Percentiles rank a stretch among this genome's conserved stretches.
phyloP scores from a whole-genome alignment of 2,329 filamentous ascomycete genomes.

The Pestalotiopsis sp. region DNA sequence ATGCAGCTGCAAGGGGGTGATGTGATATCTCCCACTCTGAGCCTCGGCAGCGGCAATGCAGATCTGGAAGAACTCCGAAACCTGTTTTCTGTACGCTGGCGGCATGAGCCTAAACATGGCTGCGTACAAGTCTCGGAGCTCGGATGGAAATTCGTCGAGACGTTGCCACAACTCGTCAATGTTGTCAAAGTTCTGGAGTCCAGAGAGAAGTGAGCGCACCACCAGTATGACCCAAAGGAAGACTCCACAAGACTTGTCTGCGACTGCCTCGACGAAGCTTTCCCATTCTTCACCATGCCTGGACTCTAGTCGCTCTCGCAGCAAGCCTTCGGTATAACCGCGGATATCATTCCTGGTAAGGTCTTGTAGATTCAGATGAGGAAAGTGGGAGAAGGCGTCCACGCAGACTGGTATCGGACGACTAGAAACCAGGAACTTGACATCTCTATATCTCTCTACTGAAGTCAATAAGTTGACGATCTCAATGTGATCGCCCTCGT shows the following conservation, averaged over 20 bases:
- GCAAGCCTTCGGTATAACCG: not conserved
- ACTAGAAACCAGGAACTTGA: not conserved
- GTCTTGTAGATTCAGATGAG: not conserved
- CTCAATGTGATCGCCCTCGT: constrained; percentile 9
- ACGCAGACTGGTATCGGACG: not conserved
- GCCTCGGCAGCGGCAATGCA: not conserved
- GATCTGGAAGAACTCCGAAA: not conserved
- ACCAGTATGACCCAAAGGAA: constrained; percentile 12
- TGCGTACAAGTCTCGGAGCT: constrained; percentile 4
- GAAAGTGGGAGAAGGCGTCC: not conserved
- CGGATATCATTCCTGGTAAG: not conserved
- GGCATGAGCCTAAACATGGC: constrained; percentile 9
- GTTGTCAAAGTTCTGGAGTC: constrained; percentile 7
- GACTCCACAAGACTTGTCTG: constrained; percentile 9
- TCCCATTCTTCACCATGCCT: not conserved
- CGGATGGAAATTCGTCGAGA: constrained; percentile 11
- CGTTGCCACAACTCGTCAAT: not conserved
- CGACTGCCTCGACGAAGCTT: not conserved
- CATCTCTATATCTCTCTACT: not conserved
- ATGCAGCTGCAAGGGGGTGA: not conserved
- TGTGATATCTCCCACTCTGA: not conserved
- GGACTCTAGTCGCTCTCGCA: not conserved
- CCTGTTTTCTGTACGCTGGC: not conserved
- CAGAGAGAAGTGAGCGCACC: constrained; percentile 1
- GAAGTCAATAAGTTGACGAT: not conserved